Conservation (phyloP, 2,329 filamentous ascomycete species). For the Cylindrodendrum hubeiense region DNA sequence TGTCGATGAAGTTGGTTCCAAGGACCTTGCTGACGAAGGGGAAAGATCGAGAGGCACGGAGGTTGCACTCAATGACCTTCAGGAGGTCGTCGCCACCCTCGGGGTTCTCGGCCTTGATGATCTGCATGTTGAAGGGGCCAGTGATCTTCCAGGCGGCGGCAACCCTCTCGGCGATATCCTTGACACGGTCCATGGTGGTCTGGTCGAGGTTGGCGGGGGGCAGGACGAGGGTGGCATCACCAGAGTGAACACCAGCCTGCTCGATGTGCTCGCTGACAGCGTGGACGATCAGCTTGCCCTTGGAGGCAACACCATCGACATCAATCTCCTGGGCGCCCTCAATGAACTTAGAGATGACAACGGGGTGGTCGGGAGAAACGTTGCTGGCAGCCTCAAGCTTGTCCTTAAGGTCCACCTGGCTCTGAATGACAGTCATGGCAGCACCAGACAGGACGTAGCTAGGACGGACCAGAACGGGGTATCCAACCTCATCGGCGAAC, state of each 20-base stretch:
- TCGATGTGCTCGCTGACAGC: conserved; percentile 97
- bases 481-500: conserved; percentile 87
- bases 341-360: conserved; percentile 98
- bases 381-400: conserved; percentile 92
- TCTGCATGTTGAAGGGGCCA: conserved; percentile 99
- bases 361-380: conserved; percentile 95
- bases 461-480: conserved; percentile 94
- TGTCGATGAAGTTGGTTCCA: conserved; percentile 95
- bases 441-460: conserved; percentile 97
- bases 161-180: conserved; percentile 96
- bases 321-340: conserved; percentile 97
- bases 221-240: conserved; percentile 93
- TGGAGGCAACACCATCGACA: conserved; percentile 89
- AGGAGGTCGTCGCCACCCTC: conserved; percentile 81
- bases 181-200: conserved; percentile 84
- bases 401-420: conserved; percentile 89
- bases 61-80: conserved; percentile 98
- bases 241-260: conserved; percentile 97
- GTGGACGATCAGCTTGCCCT: conserved; percentile 89
- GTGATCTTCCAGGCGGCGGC: conserved; percentile 98
- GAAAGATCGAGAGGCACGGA: conserved; percentile 97
- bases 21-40: conserved; percentile 98
- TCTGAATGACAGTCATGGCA: conserved; percentile 97
- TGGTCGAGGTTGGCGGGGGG: conserved; percentile 86
- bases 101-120: conserved; percentile 89